Evolutionary conservation across 345 rosid species (phyloP).

Genomic region (Garcia nutans): DNA sequence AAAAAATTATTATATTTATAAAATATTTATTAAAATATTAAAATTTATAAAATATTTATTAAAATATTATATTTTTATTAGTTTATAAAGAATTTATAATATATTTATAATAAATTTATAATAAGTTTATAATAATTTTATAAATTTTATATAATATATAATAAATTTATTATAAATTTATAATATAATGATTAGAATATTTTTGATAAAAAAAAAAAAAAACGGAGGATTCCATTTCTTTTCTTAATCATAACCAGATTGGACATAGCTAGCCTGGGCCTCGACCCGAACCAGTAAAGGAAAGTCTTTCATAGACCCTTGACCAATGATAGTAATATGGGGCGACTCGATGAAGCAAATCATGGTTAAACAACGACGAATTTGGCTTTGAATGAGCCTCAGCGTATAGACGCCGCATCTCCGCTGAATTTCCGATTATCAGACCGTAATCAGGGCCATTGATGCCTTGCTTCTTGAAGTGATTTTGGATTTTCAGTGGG

Average conservation of each 20-base stretch:
- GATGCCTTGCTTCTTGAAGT: constrained; percentile 53
- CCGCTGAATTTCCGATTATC: constrained; percentile 58
- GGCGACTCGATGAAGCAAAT: constrained; percentile 42
- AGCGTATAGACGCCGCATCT: constrained; percentile 39
- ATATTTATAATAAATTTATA: too few relatives aligned
- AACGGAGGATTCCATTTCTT: too few relatives aligned
- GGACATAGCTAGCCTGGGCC: constrained; percentile 57
- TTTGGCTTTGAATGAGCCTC: constrained; percentile 49
- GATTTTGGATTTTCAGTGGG: constrained; percentile 54
- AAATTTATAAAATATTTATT: too few relatives aligned
- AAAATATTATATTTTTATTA: too few relatives aligned
- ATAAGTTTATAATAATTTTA: too few relatives aligned
- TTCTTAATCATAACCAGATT: constrained; percentile 63
- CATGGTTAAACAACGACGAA: constrained; percentile 30
- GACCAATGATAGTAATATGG: constrained; percentile 70
- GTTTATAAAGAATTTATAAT: too few relatives aligned
- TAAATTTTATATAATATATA: too few relatives aligned
- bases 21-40: too few relatives aligned
- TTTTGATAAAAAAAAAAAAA: too few relatives aligned
- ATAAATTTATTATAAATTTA: too few relatives aligned
- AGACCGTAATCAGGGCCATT: constrained; percentile 58
- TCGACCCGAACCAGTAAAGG: constrained; percentile 75
- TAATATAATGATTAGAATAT: too few relatives aligned
- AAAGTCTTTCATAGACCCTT: constrained; percentile 47
- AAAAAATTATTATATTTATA: too few relatives aligned